Evolutionary conservation across 2,329 filamentous ascomycete species (phyloP), one percentile per base, ranked within the genome.

Genomic region (Rutstroemia sp.): DNA sequence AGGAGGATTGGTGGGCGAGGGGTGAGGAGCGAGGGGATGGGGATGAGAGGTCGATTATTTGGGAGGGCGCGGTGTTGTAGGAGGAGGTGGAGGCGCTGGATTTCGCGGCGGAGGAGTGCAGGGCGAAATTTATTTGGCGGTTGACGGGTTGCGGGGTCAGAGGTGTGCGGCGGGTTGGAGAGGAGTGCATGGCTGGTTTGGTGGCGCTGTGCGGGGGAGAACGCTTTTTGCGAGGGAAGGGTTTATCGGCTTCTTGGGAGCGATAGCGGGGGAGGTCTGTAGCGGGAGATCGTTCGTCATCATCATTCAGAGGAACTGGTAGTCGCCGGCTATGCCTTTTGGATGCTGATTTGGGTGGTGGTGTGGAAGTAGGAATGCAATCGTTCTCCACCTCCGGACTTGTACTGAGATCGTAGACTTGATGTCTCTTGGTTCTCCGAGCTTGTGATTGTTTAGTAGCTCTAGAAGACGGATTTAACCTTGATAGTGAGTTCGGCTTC

Each of bases 41-140:
- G 21, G 52, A 55, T 4, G 46, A 51, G 5, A 55, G 47, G 37
- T 55, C 47, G 21, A 55, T 55, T 12, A 55, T 55, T n/a, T 50
- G 47, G 1, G 38, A 56, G 45, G 38, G 47, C 2, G 53, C 53
- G 6, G 53, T 56, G 12, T 51, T 56, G 18, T 56, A 56, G 16
- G 45, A 50, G 46, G 23, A 27, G 9, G n/a, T 19, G 1, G 53
- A 57, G 8, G 54, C 52, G 30, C 41, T 47, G 12, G 54, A 57
- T 37, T 52, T 42, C 3, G 44, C 27, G 5, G 34, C 27, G 12
- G 48, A 53, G 5, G 54, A 53, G 10, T 57, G 49, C 0, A 42
- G 34, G 4, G 30, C 18, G n/a, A 53, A 53, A 23, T 57, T 23
- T 1, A 53, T 53, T 41, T 19, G 47, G n/a, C 54, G 34, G 21